Percentiles rank a stretch among this genome's conserved stretches.
Conservation (phyloP, 306 rosid species). For the Fragaria ananassa region DNA sequence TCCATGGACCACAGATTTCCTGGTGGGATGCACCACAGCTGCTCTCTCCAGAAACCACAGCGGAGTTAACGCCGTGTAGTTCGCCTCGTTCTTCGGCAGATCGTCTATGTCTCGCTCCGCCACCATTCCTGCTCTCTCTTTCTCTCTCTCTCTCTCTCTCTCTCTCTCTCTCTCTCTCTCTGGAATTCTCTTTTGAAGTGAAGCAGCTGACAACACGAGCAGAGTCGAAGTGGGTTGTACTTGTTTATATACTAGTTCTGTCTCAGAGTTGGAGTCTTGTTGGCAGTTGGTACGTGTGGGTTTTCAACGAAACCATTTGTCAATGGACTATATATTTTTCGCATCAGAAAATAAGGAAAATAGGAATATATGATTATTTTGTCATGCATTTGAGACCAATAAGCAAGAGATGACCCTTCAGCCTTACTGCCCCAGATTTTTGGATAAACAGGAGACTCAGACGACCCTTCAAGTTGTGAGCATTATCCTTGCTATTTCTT, state of each 20-base stretch:
- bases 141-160: conserved; percentile 7
- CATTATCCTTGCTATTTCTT: background rate
- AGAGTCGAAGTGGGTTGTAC: background rate
- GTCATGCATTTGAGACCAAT: background rate
- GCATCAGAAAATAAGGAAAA: no score
- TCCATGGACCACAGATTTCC: conserved; percentile 69
- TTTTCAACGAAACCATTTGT: no score
- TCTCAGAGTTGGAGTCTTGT: no score
- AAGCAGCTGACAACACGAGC: background rate
- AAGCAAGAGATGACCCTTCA: background rate
- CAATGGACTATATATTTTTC: no score
- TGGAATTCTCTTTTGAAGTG: background rate
- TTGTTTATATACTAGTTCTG: background rate
- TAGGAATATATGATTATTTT: no score
- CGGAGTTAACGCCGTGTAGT: conserved; percentile 83
- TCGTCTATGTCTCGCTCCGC: conserved; percentile 65
- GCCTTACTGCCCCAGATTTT: background rate
- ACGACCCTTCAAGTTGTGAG: background rate
- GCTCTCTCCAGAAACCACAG: conserved; percentile 87
- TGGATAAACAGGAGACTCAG: background rate
- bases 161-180: background rate
- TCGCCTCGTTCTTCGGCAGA: conserved; percentile 78
- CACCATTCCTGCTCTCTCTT: conserved; percentile 21
- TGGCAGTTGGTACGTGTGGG: no score
- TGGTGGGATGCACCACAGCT: conserved; percentile 68